A percentile compares a stretch with the other conserved stretches of the same genome.
Evolutionary conservation across 805 yeast species (phyloP).

Genomic region (Candida morakotiae): DNA sequence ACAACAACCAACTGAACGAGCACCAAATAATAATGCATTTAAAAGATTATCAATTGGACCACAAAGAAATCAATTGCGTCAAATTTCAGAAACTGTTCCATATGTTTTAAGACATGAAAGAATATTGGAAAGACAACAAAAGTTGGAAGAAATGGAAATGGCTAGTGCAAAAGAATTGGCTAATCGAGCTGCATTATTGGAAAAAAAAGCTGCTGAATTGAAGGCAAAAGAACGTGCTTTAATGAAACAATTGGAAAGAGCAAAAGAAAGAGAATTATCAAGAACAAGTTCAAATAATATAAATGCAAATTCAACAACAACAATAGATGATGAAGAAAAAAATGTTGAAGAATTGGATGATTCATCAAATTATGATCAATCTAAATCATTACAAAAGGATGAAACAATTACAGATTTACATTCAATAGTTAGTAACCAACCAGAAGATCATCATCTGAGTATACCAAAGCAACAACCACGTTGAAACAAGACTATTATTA

Average conservation of each 20-base stretch:
- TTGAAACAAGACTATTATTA: too few species aligned
- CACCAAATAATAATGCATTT: conserved; percentile 24
- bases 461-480: conserved; percentile 3
- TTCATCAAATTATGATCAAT: conserved; percentile 1
- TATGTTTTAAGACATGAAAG: conserved; percentile 76
- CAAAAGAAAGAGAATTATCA: conserved; percentile 9
- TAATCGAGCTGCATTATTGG: conserved; percentile 69
- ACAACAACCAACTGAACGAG: conserved; percentile 1
- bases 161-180: conserved; percentile 73
- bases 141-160: conserved; percentile 74
- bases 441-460: not conserved
- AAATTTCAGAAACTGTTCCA: conserved; percentile 82
- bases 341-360: conserved; percentile 4
- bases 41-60: conserved; percentile 43
- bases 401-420: conserved; percentile 55
- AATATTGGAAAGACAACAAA: conserved; percentile 69
- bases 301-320: conserved; percentile 2
- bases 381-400: conserved; percentile 31
- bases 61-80: conserved; percentile 63
- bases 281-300: conserved; percentile 8
- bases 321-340: conserved; percentile 2
- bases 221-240: conserved; percentile 60
- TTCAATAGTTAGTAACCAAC: conserved; percentile 18
- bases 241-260: conserved; percentile 36
- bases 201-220: conserved; percentile 68